A percentile compares a stretch with the other conserved stretches of the same genome.
Conservation (phyloP, 768 basidiomycete species). For the Termitomyces sp. region DNA sequence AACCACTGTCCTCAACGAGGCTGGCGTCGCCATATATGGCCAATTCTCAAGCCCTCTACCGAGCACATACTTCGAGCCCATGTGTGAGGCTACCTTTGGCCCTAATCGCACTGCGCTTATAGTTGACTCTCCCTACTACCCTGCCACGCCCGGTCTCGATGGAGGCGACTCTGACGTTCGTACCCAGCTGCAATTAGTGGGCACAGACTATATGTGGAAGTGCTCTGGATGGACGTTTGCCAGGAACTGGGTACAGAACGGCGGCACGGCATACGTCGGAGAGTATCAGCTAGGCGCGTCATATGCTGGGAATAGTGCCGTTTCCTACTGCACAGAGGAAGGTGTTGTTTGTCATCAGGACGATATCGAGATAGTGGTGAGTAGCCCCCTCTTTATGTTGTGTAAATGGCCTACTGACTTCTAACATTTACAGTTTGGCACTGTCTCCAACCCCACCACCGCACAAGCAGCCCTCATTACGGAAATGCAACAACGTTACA, state of each 20-base stretch:
- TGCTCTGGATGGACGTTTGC: constrained; percentile 74
- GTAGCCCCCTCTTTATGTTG: constrained; percentile 24
- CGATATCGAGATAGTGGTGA: constrained; percentile 76
- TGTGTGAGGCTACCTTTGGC: constrained; percentile 48
- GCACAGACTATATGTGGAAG: constrained; percentile 69
- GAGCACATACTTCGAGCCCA: constrained; percentile 32
- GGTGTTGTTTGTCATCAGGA: constrained; percentile 78
- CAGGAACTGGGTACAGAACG: constrained; percentile 60
- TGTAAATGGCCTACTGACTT: constrained; percentile 1
- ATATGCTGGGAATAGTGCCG: constrained; percentile 63
- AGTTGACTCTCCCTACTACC: constrained; percentile 48
- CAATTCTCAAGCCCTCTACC: constrained; percentile 39
- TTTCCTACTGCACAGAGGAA: constrained; percentile 53
- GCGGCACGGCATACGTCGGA: constrained; percentile 69
- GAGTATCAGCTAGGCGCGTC: constrained; percentile 63
- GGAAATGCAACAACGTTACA: constrained; percentile 73
- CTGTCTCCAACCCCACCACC: constrained; percentile 50
- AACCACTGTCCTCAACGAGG: constrained; percentile 73
- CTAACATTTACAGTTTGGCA: constrained; percentile 44
- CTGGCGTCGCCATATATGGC: constrained; percentile 57
- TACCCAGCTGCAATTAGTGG: constrained; percentile 52
- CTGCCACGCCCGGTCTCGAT: constrained; percentile 25
- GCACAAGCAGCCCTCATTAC: constrained; percentile 56
- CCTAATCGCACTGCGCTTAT: constrained; percentile 40
- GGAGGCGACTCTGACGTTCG: constrained; percentile 47